phyloP scores from a whole-genome alignment of 805 yeast genomes.

The Maudiozyma saulgeensis region DNA sequence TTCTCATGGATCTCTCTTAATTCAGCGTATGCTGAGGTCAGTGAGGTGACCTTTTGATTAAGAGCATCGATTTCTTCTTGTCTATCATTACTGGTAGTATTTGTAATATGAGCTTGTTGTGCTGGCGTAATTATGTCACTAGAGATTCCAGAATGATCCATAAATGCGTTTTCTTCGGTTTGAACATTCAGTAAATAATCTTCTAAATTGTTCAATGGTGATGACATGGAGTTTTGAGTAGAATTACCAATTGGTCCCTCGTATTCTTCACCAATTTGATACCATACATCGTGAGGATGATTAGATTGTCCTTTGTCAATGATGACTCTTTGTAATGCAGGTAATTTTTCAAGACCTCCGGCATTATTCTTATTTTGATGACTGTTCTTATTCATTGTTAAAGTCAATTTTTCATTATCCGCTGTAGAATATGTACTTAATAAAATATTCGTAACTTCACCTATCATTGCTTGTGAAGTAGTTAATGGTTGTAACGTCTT shows the following conservation, averaged over 20 bases:
- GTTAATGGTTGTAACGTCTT: slow-evolving; percentile 37
- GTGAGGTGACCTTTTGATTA: slow-evolving; percentile 37
- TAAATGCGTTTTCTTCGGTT: slow-evolving; percentile 44
- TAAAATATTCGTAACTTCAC: slow-evolving; percentile 22
- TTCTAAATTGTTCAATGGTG: slow-evolving; percentile 33
- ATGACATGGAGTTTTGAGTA: not conserved
- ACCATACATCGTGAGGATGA: slow-evolving; percentile 36
- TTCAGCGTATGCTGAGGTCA: slow-evolving; percentile 52
- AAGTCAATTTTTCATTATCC: not conserved
- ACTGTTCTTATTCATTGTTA: not conserved
- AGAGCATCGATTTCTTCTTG: slow-evolving; percentile 28
- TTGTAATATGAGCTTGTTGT: slow-evolving; percentile 2
- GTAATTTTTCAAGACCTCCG: slow-evolving; percentile 33
- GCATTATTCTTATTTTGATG: not conserved
- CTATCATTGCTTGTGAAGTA: slow-evolving; percentile 16
- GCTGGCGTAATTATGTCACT: slow-evolving; percentile 32
- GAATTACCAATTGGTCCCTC: not conserved
- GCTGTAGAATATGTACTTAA: slow-evolving; percentile 5
- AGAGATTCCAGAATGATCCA: slow-evolving; percentile 21
- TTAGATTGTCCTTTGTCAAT: slow-evolving; percentile 30
- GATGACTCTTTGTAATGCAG: slow-evolving; percentile 54
- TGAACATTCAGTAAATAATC: slow-evolving; percentile 41
- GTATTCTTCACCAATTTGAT: slow-evolving; percentile 21
- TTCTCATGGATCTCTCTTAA: slow-evolving; percentile 52
- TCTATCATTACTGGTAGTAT: slow-evolving; percentile 5